Evolutionary conservation across 2,329 filamentous ascomycete genomes (phyloP).

Genomic region (Falciphora oryzae): DNA sequence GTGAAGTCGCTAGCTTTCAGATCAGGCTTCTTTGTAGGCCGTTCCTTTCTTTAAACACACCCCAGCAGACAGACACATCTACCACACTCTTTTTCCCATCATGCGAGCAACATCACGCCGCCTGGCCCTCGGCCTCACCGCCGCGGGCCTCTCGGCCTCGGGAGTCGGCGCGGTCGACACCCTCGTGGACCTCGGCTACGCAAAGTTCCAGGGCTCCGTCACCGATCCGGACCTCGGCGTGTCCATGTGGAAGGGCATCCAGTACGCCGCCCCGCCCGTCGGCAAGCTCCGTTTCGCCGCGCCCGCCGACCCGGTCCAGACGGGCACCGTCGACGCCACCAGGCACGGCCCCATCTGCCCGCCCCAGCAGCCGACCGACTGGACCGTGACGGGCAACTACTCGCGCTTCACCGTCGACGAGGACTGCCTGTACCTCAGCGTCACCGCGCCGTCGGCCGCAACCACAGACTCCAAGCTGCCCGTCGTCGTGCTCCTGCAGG

Average conservation of each 20-base stretch:
- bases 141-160: background rate
- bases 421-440: slow-evolving; percentile 65
- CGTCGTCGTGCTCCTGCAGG: slow-evolving; percentile 34
- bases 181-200: slow-evolving; percentile 59
- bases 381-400: slow-evolving; percentile 16
- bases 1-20: too few species aligned
- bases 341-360: slow-evolving; percentile 18
- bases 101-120: background rate
- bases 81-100: too few species aligned
- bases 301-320: slow-evolving; percentile 53
- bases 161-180: slow-evolving; percentile 17
- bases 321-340: slow-evolving; percentile 41
- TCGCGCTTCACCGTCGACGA: slow-evolving; percentile 38
- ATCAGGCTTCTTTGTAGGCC: too few species aligned
- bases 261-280: slow-evolving; percentile 65
- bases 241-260: slow-evolving; percentile 67
- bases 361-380: slow-evolving; percentile 21
- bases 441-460: slow-evolving; percentile 53
- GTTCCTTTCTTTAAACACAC: too few species aligned
- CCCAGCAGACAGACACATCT: too few species aligned
- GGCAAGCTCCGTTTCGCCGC: slow-evolving; percentile 61
- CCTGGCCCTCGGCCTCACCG: slow-evolving; percentile 9
- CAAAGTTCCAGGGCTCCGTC: slow-evolving; percentile 54
- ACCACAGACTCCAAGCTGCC: slow-evolving; percentile 36
- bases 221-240: slow-evolving; percentile 45